Conservation (phyloP, 768 basidiomycete genomes). For the Aureoboletus auriporus region DNA sequence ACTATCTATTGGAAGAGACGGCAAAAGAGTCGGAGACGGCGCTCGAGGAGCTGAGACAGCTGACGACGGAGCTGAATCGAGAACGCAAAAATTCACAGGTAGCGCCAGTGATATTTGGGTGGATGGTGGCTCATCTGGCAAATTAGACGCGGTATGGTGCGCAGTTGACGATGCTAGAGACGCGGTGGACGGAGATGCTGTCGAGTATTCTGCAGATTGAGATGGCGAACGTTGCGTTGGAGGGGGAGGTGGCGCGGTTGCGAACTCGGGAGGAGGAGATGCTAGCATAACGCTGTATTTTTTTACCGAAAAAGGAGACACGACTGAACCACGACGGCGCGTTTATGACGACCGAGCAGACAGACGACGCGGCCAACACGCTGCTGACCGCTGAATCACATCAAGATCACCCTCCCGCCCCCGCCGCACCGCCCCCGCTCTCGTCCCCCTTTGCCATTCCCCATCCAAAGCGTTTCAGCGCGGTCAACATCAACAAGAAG, state of each 20-base stretch:
- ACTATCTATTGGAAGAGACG: constrained; percentile 79
- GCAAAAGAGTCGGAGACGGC: constrained; percentile 67
- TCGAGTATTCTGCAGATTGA: constrained; percentile 90
- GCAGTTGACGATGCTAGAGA: constrained; percentile 79
- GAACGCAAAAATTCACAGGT: constrained; percentile 86
- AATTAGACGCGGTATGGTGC: constrained; percentile 70
- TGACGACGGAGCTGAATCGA: constrained; percentile 83
- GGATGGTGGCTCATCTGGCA: neutral
- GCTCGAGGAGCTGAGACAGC: constrained; percentile 72
- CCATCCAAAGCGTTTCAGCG: constrained; percentile 81
- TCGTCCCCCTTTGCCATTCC: constrained; percentile 33
- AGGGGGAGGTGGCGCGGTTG: constrained; percentile 69
- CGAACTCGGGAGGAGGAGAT: constrained; percentile 60
- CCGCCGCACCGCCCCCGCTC: neutral
- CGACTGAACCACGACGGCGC: too few species aligned
- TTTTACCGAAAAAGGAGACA: constrained; percentile 25
- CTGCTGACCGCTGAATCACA: neutral
- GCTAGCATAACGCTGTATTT: constrained; percentile 12
- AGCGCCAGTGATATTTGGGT: neutral
- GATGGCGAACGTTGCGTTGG: constrained; percentile 89
- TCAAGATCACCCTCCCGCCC: constrained; percentile 19
- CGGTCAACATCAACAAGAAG: constrained; percentile 93
- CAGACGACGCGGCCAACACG: neutral
- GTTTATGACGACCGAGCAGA: too few species aligned
- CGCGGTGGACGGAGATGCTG: constrained; percentile 89